Evolutionary conservation across 768 basidiomycete species (phyloP).

Genomic region (Kondoa malvinella): DNA sequence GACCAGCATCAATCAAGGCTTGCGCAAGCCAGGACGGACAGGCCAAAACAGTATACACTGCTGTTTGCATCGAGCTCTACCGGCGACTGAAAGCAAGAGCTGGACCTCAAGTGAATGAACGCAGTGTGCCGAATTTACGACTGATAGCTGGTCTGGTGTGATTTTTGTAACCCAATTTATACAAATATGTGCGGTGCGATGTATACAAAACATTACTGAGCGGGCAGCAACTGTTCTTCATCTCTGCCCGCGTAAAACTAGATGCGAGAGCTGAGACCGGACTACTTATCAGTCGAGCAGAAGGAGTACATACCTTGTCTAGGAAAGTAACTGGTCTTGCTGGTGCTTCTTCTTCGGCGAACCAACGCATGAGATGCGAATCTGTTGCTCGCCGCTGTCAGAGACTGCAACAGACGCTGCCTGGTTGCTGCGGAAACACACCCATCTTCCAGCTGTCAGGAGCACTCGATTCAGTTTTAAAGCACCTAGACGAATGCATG

Average conservation of each 20-base stretch:
- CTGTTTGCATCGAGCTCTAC: not conserved
- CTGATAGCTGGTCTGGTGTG: not conserved
- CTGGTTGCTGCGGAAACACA: no score
- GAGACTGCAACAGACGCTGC: not conserved
- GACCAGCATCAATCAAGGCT: not conserved
- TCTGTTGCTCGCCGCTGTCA: not conserved
- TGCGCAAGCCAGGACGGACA: not conserved
- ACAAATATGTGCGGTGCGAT: no score
- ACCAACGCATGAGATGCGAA: constrained; percentile 2
- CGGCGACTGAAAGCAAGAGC: not conserved
- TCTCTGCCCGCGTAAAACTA: not conserved
- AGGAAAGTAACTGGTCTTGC: not conserved
- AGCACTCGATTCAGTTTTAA: no score
- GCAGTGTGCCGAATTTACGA: not conserved
- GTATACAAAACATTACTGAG: not conserved
- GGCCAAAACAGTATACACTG: constrained; percentile 1
- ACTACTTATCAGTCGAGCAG: constrained; percentile 19
- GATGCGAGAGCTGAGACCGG: not conserved
- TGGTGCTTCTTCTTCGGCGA: constrained; percentile 9
- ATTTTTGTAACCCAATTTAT: no score
- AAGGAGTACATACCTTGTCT: constrained; percentile 3
- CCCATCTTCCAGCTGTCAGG: constrained; percentile 89
- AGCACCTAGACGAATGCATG: no score
- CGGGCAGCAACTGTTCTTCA: constrained; percentile 2
- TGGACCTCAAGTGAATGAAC: not conserved